Evolutionary conservation across 2,329 filamentous ascomycete genomes (phyloP).

Genomic region (Xylariaceae sp.): DNA sequence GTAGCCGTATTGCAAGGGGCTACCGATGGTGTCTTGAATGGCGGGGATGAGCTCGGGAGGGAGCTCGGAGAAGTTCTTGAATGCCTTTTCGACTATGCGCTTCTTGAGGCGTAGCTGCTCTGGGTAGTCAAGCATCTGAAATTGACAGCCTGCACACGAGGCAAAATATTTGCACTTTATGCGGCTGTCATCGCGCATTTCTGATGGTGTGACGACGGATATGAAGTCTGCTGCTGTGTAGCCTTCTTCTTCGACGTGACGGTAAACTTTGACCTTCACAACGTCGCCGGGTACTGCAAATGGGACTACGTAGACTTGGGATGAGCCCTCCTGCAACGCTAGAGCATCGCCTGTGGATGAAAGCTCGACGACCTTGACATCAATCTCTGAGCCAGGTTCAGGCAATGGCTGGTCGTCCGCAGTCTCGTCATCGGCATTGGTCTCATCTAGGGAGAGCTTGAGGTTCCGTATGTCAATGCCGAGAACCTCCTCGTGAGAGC

Average conservation of each 20-base stretch:
- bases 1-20: slow-evolving; percentile 87
- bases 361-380: slow-evolving; percentile 75
- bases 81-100: slow-evolving; percentile 85
- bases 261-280: slow-evolving; percentile 73
- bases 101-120: slow-evolving; percentile 84
- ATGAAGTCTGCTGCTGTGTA: slow-evolving; percentile 82
- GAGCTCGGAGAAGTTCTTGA: slow-evolving; percentile 83
- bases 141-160: slow-evolving; percentile 87
- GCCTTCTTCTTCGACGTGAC: slow-evolving; percentile 59
- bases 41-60: slow-evolving; percentile 69
- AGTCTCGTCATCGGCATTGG: slow-evolving; percentile 24
- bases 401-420: slow-evolving; percentile 45
- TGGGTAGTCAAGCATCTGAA: slow-evolving; percentile 90
- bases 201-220: slow-evolving; percentile 68
- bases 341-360: slow-evolving; percentile 93
- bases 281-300: slow-evolving; percentile 84
- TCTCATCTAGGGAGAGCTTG: slow-evolving; percentile 38
- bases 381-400: slow-evolving; percentile 67
- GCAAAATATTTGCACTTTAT: slow-evolving; percentile 84
- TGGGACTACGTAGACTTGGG: slow-evolving; percentile 77
- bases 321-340: slow-evolving; percentile 62
- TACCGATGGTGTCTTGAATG: slow-evolving; percentile 81
- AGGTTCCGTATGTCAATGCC: slow-evolving; percentile 58
- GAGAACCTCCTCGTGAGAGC: slow-evolving; percentile 64
- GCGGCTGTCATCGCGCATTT: slow-evolving; percentile 70